A percentile compares a stretch with the other conserved stretches of the same genome.
phyloP scores from a whole-genome alignment of 495 filamentous ascomycete genomes.

The Penicillium nucicola region DNA sequence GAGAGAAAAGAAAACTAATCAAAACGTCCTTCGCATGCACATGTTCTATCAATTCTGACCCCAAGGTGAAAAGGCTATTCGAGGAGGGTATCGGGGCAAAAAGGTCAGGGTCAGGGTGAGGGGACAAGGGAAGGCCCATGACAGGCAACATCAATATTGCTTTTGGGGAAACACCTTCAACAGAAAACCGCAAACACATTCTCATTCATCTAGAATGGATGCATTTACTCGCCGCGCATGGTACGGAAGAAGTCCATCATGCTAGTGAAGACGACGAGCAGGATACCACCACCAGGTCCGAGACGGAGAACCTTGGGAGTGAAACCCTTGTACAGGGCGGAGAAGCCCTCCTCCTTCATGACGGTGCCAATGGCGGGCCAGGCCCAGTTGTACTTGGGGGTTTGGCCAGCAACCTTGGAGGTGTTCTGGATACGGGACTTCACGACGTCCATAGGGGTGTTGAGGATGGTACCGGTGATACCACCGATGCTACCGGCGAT shows the following conservation, averaged over 20 bases:
- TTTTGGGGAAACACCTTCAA: conserved; percentile 5
- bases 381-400: conserved; percentile 98
- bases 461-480: conserved; percentile 87
- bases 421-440: conserved; percentile 97
- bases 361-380: conserved; percentile 81
- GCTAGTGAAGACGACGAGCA: conserved; percentile 87
- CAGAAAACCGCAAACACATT: background rate
- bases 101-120: background rate
- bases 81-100: conserved; percentile 6
- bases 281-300: conserved; percentile 86
- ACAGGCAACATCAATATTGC: conserved; percentile 1
- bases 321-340: conserved; percentile 95
- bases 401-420: conserved; percentile 69
- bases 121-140: too few relatives aligned
- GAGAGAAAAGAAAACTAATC: conserved; percentile 5
- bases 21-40: conserved; percentile 1
- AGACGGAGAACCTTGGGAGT: conserved; percentile 88
- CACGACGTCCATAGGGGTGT: conserved; percentile 97
- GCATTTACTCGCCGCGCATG: conserved; percentile 37
- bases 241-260: conserved; percentile 88
- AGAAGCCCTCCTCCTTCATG: conserved; percentile 89
- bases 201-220: background rate
- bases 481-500: conserved; percentile 84
- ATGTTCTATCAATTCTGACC: background rate
- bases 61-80: background rate